These are phyloP conservation scores for Boletus sp. DNA, from an alignment of 1,284 basidiomycete species.

Conservation along the genomic window DNA sequence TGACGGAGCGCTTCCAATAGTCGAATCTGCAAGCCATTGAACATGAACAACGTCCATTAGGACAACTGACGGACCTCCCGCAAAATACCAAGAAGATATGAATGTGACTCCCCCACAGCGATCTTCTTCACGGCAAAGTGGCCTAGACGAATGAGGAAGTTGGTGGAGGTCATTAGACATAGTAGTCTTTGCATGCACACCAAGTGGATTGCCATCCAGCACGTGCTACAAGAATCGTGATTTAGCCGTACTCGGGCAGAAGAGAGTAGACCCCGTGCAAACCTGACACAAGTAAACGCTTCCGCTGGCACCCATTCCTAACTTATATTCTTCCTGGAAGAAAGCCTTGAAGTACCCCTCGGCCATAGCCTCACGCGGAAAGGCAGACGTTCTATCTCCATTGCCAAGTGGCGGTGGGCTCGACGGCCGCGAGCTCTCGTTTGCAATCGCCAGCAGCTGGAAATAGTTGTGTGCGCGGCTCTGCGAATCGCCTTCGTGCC, in stretches of 20 bases:
- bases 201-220: constrained; percentile 73
- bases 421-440: constrained; percentile 57
- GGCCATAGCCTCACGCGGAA: constrained; percentile 66
- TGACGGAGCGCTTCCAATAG: constrained; percentile 84
- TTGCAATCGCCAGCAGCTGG: constrained; percentile 63
- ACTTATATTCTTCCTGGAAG: constrained; percentile 80
- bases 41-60: background rate
- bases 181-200: constrained; percentile 31
- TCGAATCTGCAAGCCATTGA: constrained; percentile 50
- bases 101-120: constrained; percentile 83
- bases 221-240: constrained; percentile 53
- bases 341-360: constrained; percentile 84
- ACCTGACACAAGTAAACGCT: constrained; percentile 85
- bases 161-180: background rate
- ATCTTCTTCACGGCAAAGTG: constrained; percentile 95
- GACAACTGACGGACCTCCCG: constrained; percentile 54
- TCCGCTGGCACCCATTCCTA: constrained; percentile 92
- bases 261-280: constrained; percentile 19
- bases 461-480: constrained; percentile 70
- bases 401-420: constrained; percentile 40
- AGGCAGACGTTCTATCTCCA: constrained; percentile 34
- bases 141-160: constrained; percentile 39
- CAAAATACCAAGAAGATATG: constrained; percentile 78
- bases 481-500: constrained; percentile 31
- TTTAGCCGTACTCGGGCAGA: constrained; percentile 5